Conservation (phyloP, 2,329 filamentous ascomycete species). For the Apiospora hydei region DNA sequence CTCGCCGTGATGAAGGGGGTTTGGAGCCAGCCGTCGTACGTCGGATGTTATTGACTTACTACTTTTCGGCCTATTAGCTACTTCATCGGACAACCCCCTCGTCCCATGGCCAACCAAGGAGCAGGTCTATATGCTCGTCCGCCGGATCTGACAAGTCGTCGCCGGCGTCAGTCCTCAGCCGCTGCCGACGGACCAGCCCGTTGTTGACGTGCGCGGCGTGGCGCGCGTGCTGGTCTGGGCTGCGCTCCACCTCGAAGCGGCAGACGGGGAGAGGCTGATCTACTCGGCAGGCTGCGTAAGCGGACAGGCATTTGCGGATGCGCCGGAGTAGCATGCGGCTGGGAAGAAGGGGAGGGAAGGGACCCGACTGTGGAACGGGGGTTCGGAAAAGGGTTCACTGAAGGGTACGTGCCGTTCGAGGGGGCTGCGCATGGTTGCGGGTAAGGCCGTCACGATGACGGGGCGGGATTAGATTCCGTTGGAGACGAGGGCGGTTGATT, state of each 20-base stretch:
- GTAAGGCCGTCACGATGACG: constrained; percentile 39
- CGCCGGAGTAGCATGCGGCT: constrained; percentile 33
- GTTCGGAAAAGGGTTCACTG: constrained; percentile 28
- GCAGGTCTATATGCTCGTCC: background rate
- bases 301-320: constrained; percentile 38
- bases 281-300: constrained; percentile 36
- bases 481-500: constrained; percentile 45
- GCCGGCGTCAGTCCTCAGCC: no score
- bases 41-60: background rate
- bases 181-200: no score
- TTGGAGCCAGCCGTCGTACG: background rate
- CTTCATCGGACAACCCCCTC: no score
- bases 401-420: background rate
- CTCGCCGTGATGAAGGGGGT: no score
- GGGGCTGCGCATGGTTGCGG: constrained; percentile 33
- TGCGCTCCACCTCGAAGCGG: background rate
- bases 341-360: constrained; percentile 27
- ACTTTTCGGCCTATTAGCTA: background rate
- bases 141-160: background rate
- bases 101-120: background rate
- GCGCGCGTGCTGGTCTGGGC: no score
- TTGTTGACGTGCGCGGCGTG: background rate
- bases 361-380: constrained; percentile 30
- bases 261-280: constrained; percentile 39
- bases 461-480: constrained; percentile 44